phyloP scores from a whole-genome alignment of 2,329 filamentous ascomycete genomes.

The Gremmenia infestans region DNA sequence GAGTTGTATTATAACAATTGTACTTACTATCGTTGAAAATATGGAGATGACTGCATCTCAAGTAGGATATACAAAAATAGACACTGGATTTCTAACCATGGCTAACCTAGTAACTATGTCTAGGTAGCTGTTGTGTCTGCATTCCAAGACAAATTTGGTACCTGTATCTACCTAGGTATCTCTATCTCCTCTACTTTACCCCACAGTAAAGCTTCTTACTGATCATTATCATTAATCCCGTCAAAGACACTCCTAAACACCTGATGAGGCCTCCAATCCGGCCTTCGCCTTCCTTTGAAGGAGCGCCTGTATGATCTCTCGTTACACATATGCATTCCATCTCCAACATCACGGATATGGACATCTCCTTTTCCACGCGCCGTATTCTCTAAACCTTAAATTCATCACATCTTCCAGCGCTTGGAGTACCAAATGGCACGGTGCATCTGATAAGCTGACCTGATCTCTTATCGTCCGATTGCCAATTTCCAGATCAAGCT shows the following conservation, averaged over 20 bases:
- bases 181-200: background rate
- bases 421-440: background rate
- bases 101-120: too few relatives aligned
- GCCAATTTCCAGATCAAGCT: too few relatives aligned
- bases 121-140: too few relatives aligned
- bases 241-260: background rate
- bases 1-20: too few relatives aligned
- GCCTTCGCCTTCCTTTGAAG: background rate
- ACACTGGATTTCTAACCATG: too few relatives aligned
- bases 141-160: too few relatives aligned
- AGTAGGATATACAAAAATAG: too few relatives aligned
- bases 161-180: background rate
- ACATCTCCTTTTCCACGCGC: background rate
- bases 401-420: slow-evolving; percentile 2
- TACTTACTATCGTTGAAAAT: too few relatives aligned
- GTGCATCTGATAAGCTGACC: too few relatives aligned
- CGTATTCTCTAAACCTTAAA: background rate
- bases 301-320: slow-evolving; percentile 5
- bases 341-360: background rate
- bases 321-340: background rate
- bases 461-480: background rate
- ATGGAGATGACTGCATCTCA: too few relatives aligned
- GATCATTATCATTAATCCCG: background rate
- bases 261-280: background rate
- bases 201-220: background rate